Evolutionary conservation across 768 basidiomycete genomes (phyloP).

Genomic region (Rhizopogon sp.): DNA sequence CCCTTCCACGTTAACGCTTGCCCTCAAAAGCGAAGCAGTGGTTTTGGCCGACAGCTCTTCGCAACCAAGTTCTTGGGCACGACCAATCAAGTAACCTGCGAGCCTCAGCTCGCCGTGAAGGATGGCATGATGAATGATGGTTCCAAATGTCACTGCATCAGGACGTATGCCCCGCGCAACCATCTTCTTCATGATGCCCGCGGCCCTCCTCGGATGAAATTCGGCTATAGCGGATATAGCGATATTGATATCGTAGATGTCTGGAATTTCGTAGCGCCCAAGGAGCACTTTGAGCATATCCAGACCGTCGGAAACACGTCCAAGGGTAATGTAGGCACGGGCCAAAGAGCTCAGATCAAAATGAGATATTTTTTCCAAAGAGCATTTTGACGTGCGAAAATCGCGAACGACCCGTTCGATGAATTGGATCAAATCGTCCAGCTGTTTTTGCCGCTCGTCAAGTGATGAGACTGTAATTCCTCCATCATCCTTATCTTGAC

Average conservation of each 20-base stretch:
- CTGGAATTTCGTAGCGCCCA: conserved; percentile 47
- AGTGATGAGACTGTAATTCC: conserved; percentile 16
- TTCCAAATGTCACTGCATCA: conserved; percentile 53
- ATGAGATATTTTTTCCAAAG: conserved; percentile 44
- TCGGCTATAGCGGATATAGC: conserved; percentile 50
- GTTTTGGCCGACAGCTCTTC: conserved; percentile 42
- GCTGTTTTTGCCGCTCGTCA: neutral
- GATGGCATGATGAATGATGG: conserved; percentile 56
- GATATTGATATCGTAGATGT: conserved; percentile 63
- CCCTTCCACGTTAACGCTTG: conserved; percentile 27
- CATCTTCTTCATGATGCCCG: conserved; percentile 48
- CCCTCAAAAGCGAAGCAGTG: conserved; percentile 42
- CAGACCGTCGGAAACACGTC: conserved; percentile 42
- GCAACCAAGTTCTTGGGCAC: conserved; percentile 31
- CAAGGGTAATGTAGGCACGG: conserved; percentile 56
- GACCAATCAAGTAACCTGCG: conserved; percentile 36
- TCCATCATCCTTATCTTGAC: conserved; percentile 4
- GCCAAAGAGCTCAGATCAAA: conserved; percentile 54
- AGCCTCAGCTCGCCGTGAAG: conserved; percentile 38
- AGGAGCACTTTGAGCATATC: conserved; percentile 41
- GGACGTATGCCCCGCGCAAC: conserved; percentile 40
- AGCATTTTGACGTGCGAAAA: conserved; percentile 39
- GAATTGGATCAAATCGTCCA: conserved; percentile 29
- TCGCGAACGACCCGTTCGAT: conserved; percentile 38
- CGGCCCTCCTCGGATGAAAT: conserved; percentile 42